Conservation (phyloP, 1,284 basidiomycete species). For the Leccinum cinnamomeum region DNA sequence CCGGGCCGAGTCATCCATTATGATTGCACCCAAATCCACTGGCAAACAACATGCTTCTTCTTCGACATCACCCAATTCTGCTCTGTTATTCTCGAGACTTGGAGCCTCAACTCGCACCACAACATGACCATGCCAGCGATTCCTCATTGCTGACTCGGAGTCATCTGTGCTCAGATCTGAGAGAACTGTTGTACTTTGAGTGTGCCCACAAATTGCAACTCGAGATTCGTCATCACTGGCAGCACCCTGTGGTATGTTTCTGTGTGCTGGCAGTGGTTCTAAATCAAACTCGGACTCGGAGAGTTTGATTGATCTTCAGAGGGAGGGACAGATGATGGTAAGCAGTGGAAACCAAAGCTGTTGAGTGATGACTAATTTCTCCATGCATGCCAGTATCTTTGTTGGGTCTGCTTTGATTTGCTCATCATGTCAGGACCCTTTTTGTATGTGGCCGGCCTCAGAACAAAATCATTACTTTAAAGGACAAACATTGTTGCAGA, state of each 20-base stretch:
- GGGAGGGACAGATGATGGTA: neutral
- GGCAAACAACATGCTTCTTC: too few relatives aligned
- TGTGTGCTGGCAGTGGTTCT: neutral
- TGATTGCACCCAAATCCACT: too few relatives aligned
- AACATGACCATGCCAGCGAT: too few relatives aligned
- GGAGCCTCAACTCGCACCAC: too few relatives aligned
- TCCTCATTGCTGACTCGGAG: neutral
- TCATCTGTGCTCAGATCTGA: neutral
- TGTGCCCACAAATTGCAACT: neutral
- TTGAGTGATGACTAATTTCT: neutral
- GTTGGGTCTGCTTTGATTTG: neutral
- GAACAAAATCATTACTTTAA: neutral
- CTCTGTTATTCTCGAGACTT: too few relatives aligned
- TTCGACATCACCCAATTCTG: neutral
- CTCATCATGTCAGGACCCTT: neutral
- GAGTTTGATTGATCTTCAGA: neutral
- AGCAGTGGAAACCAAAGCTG: neutral
- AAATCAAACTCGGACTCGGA: neutral
- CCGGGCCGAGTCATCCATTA: too few relatives aligned
- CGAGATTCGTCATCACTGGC: neutral
- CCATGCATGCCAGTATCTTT: neutral
- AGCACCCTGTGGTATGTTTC: neutral
- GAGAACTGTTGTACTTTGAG: neutral
- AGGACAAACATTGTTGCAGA: neutral
- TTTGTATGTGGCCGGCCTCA: neutral